These are phyloP conservation scores for Rhodotorula glutinis DNA, from an alignment of 1,284 basidiomycete genomes.

Conservation along the genomic window DNA sequence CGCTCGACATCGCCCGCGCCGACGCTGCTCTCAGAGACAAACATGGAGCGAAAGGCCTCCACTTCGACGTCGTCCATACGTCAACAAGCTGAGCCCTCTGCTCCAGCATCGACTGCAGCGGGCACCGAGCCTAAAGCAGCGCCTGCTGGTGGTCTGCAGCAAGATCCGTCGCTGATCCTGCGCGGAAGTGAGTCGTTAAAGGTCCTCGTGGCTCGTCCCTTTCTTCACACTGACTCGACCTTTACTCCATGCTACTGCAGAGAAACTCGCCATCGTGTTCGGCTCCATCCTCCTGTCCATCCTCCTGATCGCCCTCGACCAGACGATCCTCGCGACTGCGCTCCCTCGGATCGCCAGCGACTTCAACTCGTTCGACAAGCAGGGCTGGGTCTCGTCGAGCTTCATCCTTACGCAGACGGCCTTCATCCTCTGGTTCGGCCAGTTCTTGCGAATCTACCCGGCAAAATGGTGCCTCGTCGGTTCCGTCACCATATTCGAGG, in stretches of 20 bases:
- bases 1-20: background rate
- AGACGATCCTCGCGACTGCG: constrained; percentile 52
- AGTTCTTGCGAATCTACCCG: constrained; percentile 48
- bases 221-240: background rate
- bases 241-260: background rate
- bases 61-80: background rate
- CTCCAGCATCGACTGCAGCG: background rate
- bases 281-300: constrained; percentile 34
- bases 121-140: background rate
- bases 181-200: background rate
- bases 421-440: constrained; percentile 51
- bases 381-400: constrained; percentile 51
- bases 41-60: background rate
- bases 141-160: background rate
- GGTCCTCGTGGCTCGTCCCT: too few species aligned
- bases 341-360: constrained; percentile 51
- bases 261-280: constrained; percentile 40
- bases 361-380: constrained; percentile 52
- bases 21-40: background rate
- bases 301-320: constrained; percentile 40
- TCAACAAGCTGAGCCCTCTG: too few species aligned
- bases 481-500: constrained; percentile 54
- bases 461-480: constrained; percentile 50
- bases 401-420: constrained; percentile 53
- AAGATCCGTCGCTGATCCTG: constrained; percentile 5